A percentile compares a stretch with the other conserved stretches of the same genome.
Conservation (phyloP, 2,329 filamentous ascomycete genomes). For the Penicillium freii region DNA sequence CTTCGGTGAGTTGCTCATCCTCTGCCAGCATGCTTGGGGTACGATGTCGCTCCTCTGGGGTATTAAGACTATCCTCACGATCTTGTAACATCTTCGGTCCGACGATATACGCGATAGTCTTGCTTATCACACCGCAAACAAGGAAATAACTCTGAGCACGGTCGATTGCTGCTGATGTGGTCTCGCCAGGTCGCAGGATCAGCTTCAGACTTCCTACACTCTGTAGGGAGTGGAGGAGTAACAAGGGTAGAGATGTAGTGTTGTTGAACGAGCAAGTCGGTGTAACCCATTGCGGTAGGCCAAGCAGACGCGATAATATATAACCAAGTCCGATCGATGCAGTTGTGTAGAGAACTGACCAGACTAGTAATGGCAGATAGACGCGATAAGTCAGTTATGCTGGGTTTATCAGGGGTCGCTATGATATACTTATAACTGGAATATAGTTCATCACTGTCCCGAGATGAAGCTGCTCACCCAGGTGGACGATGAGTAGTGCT, state of each 20-base stretch:
- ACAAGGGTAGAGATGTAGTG: not conserved
- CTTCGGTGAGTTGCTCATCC: constrained; percentile 39
- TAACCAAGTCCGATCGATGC: not conserved
- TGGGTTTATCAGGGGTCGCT: not conserved
- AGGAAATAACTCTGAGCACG: not conserved
- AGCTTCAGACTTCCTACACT: not conserved
- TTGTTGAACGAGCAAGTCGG: not conserved
- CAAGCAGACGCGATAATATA: not conserved
- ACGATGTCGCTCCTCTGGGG: not conserved
- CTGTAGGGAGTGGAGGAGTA: not conserved
- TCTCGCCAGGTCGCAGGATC: not conserved
- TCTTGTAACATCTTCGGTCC: not conserved
- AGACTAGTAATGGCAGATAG: not conserved
- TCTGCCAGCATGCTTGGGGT: not conserved
- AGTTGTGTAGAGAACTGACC: not conserved
- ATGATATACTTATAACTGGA: not conserved
- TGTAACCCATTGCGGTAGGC: not conserved
- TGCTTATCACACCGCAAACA: not conserved
- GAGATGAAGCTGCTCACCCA: not conserved
- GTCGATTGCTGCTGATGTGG: not conserved
- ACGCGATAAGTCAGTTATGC: not conserved
- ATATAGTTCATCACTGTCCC: not conserved
- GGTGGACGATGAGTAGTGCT: not conserved
- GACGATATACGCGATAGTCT: not conserved
- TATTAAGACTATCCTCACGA: not conserved